Evolutionary conservation across 1,284 basidiomycete genomes (phyloP).

Genomic region (Cystobasidium sp.): DNA sequence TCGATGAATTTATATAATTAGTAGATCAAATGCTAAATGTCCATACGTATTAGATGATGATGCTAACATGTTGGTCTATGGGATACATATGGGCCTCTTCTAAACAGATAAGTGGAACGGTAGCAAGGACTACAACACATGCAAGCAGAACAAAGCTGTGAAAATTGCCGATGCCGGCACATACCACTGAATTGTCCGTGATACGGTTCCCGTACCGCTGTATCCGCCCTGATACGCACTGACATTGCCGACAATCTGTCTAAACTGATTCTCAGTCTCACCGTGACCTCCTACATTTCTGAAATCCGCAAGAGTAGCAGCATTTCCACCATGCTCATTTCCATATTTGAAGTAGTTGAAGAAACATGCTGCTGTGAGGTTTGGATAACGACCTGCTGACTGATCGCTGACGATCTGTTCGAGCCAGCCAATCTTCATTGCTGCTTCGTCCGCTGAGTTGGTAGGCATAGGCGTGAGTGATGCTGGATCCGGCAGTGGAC

Average conservation of each 20-base stretch:
- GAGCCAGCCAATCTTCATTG: constrained; percentile 52
- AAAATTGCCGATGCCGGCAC: neutral
- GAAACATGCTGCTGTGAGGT: constrained; percentile 47
- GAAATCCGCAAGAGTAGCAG: constrained; percentile 23
- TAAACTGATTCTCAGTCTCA: constrained; percentile 35
- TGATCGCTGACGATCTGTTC: constrained; percentile 48
- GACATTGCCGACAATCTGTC: constrained; percentile 42
- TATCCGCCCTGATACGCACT: constrained; percentile 43
- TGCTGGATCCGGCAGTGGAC: constrained; percentile 44
- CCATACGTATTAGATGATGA: too few species aligned
- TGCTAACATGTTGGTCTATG: too few species aligned
- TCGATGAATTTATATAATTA: too few species aligned
- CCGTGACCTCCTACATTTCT: constrained; percentile 30
- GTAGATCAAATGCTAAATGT: too few species aligned
- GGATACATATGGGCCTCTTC: too few species aligned
- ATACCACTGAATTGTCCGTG: constrained; percentile 16
- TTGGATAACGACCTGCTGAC: constrained; percentile 48
- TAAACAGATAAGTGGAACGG: neutral
- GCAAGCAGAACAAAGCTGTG: neutral
- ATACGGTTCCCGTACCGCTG: neutral
- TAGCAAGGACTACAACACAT: neutral
- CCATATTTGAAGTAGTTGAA: constrained; percentile 52
- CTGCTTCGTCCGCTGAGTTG: constrained; percentile 47
- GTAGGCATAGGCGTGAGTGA: constrained; percentile 40
- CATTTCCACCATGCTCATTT: constrained; percentile 25